Evolutionary conservation across 495 filamentous ascomycete genomes (phyloP).

Genomic region (Trichoderma reesei): DNA sequence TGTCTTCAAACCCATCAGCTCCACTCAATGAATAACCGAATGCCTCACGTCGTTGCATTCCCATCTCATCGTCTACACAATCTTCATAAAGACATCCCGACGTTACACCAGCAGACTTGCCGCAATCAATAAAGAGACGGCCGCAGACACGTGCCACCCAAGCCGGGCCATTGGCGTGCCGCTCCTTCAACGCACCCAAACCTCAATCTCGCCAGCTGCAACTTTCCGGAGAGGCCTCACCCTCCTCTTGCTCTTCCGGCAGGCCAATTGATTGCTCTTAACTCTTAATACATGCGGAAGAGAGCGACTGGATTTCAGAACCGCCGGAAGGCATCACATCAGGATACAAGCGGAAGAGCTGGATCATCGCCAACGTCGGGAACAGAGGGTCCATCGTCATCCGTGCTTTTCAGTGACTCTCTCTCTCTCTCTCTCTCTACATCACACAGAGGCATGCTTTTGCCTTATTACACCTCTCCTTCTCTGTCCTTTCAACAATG

Average conservation of each 20-base stretch:
- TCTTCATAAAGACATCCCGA: neutral
- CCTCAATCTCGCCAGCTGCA: neutral
- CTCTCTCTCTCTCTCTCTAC: neutral
- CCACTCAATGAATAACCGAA: no score
- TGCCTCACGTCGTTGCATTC: no score
- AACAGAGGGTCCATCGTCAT: neutral
- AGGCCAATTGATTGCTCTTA: neutral
- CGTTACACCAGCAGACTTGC: neutral
- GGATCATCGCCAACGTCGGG: neutral
- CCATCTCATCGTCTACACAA: neutral
- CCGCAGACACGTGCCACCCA: neutral
- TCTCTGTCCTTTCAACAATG: neutral
- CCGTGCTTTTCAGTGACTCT: neutral
- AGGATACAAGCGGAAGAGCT: neutral
- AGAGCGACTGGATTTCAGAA: neutral
- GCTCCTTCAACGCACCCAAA: neutral
- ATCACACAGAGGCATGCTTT: neutral
- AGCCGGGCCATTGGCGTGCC: neutral
- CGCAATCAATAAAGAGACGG: no score
- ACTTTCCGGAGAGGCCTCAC: neutral
- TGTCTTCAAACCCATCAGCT: no score
- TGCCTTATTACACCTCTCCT: neutral
- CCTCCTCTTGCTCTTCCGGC: neutral
- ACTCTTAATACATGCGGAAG: neutral
- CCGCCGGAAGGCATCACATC: neutral